A percentile compares a stretch with the other conserved stretches of the same genome.
phyloP scores from a whole-genome alignment of 495 filamentous ascomycete species.

The Opeltia flavorubescens region DNA sequence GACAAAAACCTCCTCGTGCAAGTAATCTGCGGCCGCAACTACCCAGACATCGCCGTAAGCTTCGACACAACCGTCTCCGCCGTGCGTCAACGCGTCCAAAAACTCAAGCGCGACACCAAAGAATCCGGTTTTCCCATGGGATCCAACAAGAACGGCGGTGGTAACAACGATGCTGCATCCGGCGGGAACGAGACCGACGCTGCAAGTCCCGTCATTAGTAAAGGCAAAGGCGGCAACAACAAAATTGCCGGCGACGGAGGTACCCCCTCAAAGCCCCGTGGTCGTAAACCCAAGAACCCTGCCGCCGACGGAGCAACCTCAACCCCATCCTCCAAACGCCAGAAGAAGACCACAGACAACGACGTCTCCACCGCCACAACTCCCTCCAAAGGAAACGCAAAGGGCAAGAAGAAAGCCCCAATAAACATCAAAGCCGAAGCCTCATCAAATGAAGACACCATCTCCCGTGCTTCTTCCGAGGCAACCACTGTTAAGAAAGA shows the following conservation, averaged over 20 bases:
- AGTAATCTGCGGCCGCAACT: conserved; percentile 4
- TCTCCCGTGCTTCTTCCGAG: no score
- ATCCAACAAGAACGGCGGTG: background rate
- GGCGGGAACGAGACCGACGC: background rate
- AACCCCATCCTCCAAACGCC: no score
- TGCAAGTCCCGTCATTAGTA: background rate
- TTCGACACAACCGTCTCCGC: conserved; percentile 19
- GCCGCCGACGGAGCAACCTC: no score
- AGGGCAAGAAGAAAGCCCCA: background rate
- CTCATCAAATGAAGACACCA: background rate
- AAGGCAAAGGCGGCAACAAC: background rate
- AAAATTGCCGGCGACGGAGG: background rate
- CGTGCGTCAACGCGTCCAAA: conserved; percentile 19
- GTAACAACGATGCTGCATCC: background rate
- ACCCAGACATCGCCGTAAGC: conserved; percentile 1
- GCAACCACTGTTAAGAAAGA: no score
- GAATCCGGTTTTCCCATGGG: background rate
- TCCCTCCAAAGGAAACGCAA: background rate
- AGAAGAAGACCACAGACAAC: background rate
- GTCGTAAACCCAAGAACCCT: no score
- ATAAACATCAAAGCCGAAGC: background rate
- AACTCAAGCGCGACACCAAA: conserved; percentile 9
- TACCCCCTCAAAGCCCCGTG: background rate
- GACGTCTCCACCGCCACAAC: background rate
- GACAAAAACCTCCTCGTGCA: conserved; percentile 6